Base-by-base conservation (phyloP, 257 asterid species). In the Nicotiana paniculata region DNA sequence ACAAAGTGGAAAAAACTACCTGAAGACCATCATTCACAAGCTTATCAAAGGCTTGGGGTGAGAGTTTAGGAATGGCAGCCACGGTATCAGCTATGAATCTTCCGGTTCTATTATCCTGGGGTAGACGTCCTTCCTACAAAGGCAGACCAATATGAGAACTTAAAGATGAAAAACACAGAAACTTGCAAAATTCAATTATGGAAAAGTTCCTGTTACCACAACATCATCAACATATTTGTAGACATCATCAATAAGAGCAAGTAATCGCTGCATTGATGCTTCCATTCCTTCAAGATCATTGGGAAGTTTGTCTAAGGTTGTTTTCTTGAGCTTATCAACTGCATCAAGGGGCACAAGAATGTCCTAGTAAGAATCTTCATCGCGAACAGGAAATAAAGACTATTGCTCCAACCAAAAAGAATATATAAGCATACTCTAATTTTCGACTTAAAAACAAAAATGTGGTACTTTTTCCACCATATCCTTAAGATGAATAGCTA, bases 211-310 rank as follows among this genome's bases (percentile, higher is more conserved):
- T 82, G 96, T 91, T 82, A 94, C 99, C 98, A 94, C 99, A 32
- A 94, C 98, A 90, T 91, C 93, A 82, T 94, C 98, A 9, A 92
- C 98, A 81, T 94, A 94, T 93, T 93, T 92, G 91, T 89, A 85
- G 80, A 92, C 86, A 54, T 94, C 99, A 74, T 91, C 97, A 10
- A 96, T 90, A 7, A 96, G 88, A 88, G 95, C 91, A 86, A 94
- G 93, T 88, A 96, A 82, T 24, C 93, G 90, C 81, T 89, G 94
- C 97, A 93, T 93, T n/a, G 98, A 85, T 51, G 93, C 93, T 85
- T 94, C 99, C 97, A 94, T 96, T 85, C 99, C 99, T 85, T 96
- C 98, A 57, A 96, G 87, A 85, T 94, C 98, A 87, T 89, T 90
- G 4, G 99, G 98, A 68, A 96, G 91, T 88, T 93, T 94, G 88